phyloP scores from a whole-genome alignment of 148 eudicot species.

The Chenopodium album region DNA sequence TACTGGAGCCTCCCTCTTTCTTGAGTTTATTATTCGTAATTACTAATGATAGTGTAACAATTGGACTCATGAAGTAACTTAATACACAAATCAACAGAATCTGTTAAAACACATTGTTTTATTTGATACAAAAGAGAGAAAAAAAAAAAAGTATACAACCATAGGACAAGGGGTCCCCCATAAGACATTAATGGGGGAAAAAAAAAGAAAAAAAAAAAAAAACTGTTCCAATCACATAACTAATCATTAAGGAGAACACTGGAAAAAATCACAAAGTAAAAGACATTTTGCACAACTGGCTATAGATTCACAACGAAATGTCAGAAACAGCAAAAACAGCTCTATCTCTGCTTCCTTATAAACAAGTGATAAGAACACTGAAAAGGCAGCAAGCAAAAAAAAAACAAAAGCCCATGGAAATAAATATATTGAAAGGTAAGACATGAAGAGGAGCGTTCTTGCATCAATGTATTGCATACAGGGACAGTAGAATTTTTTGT shows the following conservation, averaged over 20 bases:
- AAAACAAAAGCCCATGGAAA: neutral
- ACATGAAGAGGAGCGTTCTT: neutral
- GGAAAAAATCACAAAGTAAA: too few species aligned
- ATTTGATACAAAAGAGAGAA: too few species aligned
- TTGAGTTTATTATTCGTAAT: neutral
- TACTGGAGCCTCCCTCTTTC: neutral
- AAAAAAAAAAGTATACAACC: too few species aligned
- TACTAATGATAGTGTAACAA: too few species aligned
- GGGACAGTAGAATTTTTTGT: neutral
- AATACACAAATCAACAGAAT: too few species aligned
- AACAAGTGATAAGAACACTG: neutral
- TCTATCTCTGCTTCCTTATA: neutral
- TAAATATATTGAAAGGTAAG: neutral
- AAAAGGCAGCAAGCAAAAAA: neutral
- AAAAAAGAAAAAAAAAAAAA: too few species aligned
- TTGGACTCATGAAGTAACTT: too few species aligned
- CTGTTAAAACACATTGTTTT: too few species aligned
- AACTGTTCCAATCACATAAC: neutral
- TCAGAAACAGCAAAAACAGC: neutral
- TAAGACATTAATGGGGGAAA: neutral
- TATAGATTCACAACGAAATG: neutral
- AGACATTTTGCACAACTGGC: neutral
- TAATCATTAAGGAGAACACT: neutral
- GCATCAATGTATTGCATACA: neutral
- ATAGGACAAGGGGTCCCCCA: neutral